Base-by-base conservation (phyloP, 225 moss, liverwort and hornwort genomes). In the Polytrichum formosum region DNA sequence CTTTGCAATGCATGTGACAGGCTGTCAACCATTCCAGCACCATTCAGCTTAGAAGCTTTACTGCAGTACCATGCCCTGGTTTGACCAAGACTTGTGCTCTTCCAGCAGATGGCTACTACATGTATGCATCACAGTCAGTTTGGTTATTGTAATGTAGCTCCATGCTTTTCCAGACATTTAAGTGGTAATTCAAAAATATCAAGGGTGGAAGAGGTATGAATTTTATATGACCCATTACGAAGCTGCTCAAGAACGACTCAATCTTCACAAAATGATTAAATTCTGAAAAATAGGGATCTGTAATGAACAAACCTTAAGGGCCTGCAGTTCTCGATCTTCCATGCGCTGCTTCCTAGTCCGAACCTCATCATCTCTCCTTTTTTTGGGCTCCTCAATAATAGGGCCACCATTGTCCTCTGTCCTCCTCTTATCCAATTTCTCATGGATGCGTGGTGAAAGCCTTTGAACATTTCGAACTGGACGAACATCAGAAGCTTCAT, bases 291-390 rank as follows among this genome's bases (percentile, higher is more conserved):
- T 54, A 54, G 46, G 46, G 46, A 46, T 46, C 46, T 4, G 16
- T 73, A 27, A 55, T 74, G 65, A 26, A 81, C 76, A 61, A 63
- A 97, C 96, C 94, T 97, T 97, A 18, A 88, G 62, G 9, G 88
- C 70, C 68, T 89, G 85, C 70, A 87, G 21, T 31, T 97, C 97
- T 68, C 97, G 79, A 33, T 94, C 93, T 28, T 97, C 97, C 63
- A 77, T 64, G 18, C 94, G 89, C 78, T 97, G 89, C 80, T 97
- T 97, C 25, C 97, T 85, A 21, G 87, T 92, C 17, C 93, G 82
- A 26, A 84, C 71, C 67, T 97, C 96, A 71, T 94, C 94, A 33
- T 97, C 97, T 55, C 97, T 77, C 76, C 97, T 85, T 77, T 92
- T 87, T 74, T 93, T 91, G 23, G 83, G 79, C 55, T 93, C 93